These are phyloP conservation scores for Scheffersomyces segobiensis DNA, from an alignment of 1,139 yeast genomes.

Conservation along the genomic window DNA sequence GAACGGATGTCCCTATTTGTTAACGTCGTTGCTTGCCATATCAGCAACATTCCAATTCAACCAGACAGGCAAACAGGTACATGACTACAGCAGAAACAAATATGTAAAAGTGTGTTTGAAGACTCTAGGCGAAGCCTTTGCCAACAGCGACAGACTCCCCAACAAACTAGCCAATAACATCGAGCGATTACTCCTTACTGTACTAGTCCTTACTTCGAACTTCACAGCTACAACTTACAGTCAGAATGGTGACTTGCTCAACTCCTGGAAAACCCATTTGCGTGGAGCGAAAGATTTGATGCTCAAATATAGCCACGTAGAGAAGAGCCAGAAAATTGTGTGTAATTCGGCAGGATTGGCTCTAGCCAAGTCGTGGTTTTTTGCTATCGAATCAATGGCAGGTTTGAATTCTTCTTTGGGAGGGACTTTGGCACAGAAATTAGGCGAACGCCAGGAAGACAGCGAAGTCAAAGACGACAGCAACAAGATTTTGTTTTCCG, in stretches of 20 bases:
- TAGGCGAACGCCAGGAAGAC: conserved; percentile 1
- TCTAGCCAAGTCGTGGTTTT: conserved; percentile 47
- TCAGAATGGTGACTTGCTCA: conserved; percentile 17
- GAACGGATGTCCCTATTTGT: conserved; percentile 35
- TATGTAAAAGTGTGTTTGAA: conserved; percentile 35
- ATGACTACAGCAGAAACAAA: conserved; percentile 30
- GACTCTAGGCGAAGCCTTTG: conserved; percentile 34
- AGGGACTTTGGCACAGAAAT: conserved; percentile 23
- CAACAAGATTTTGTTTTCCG: conserved; percentile 24
- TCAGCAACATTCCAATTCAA: conserved; percentile 41
- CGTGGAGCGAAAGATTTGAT: conserved; percentile 44
- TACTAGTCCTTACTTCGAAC: conserved; percentile 35
- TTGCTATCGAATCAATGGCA: conserved; percentile 42
- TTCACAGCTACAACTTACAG: conserved; percentile 33
- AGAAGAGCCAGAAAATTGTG: conserved; percentile 9
- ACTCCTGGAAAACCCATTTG: conserved; percentile 42
- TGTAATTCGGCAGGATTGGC: conserved; percentile 40
- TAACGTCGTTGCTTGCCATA: conserved; percentile 37
- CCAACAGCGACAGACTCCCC: conserved; percentile 12
- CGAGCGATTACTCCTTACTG: conserved; percentile 40
- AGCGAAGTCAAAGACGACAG: conserved; percentile 15
- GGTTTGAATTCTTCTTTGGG: conserved; percentile 33
- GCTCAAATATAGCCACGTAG: conserved; percentile 28
- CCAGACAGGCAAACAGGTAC: conserved; percentile 29
- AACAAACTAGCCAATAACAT: conserved; percentile 26